Conservation (phyloP, 331 rosid species). For the Acacia pycnantha region DNA sequence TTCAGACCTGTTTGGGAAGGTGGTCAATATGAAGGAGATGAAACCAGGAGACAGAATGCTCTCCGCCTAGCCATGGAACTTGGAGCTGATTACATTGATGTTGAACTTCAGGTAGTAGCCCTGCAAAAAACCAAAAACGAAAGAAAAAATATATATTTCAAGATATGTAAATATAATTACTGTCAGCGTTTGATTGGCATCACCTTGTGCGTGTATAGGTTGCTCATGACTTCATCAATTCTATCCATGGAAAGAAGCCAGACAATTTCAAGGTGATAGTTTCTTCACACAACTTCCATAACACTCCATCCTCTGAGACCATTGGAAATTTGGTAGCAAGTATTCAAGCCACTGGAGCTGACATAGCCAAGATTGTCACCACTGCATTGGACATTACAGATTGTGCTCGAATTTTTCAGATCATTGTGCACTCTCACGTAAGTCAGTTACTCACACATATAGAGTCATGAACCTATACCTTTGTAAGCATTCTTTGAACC, state of each 20-base stretch:
- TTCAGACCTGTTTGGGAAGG: slow-evolving; percentile 75
- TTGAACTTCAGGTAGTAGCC: slow-evolving; percentile 68
- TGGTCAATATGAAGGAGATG: slow-evolving; percentile 76
- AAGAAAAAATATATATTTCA: neutral
- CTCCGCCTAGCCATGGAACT: slow-evolving; percentile 65
- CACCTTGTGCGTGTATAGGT: slow-evolving; percentile 35
- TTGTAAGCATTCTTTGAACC: too few species aligned
- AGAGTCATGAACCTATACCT: too few species aligned
- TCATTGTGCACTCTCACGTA: slow-evolving; percentile 67
- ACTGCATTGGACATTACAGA: slow-evolving; percentile 70
- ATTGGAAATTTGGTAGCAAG: slow-evolving; percentile 65
- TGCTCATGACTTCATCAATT: slow-evolving; percentile 57
- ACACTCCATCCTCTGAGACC: slow-evolving; percentile 64
- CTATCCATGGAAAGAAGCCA: slow-evolving; percentile 55
- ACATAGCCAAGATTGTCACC: slow-evolving; percentile 72
- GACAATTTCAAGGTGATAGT: slow-evolving; percentile 59
- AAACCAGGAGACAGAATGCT: slow-evolving; percentile 48
- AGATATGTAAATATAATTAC: neutral
- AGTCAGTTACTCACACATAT: slow-evolving; percentile 11
- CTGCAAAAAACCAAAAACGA: neutral
- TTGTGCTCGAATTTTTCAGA: slow-evolving; percentile 54
- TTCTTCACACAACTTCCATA: slow-evolving; percentile 65
- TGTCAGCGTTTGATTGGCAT: neutral
- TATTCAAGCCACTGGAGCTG: slow-evolving; percentile 74
- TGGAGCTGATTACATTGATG: slow-evolving; percentile 69